phyloP scores from a whole-genome alignment of 345 rosid genomes.

The Gynandropsis gynandra region DNA sequence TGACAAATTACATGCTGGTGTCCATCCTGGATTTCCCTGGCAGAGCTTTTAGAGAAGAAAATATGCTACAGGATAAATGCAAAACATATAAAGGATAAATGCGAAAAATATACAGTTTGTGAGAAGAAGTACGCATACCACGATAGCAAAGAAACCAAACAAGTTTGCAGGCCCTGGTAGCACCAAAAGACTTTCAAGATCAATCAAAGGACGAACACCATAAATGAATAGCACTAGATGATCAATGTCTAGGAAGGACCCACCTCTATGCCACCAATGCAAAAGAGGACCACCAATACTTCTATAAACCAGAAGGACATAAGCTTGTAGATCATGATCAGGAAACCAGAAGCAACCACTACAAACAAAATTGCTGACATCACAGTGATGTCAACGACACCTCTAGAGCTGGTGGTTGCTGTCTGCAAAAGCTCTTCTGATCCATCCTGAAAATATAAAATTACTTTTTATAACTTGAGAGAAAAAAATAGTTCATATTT shows the following conservation, averaged over 20 bases:
- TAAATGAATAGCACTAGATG: conserved; percentile 1
- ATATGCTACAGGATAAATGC: background rate
- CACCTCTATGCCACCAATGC: conserved; percentile 98
- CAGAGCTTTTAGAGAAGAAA: background rate
- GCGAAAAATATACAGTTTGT: background rate
- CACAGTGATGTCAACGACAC: conserved; percentile 66
- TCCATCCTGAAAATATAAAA: conserved; percentile 52
- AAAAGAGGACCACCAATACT: conserved; percentile 84
- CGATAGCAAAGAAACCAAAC: conserved; percentile 81
- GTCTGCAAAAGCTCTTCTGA: conserved; percentile 42
- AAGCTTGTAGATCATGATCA: conserved; percentile 92
- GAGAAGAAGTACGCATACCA: conserved; percentile 42
- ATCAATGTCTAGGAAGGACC: conserved; percentile 20
- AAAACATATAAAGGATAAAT: no score
- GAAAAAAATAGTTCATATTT: conserved; percentile 12
- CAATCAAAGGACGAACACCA: conserved; percentile 10
- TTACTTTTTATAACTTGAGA: conserved; percentile 4
- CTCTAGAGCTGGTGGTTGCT: conserved; percentile 47
- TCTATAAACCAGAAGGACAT: conserved; percentile 94
- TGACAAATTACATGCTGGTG: no score
- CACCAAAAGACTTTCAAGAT: conserved; percentile 30
- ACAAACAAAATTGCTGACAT: conserved; percentile 75
- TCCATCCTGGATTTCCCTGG: background rate
- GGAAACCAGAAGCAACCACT: conserved; percentile 88
- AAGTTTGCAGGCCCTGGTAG: conserved; percentile 90